Evolutionary conservation across 257 asterid genomes (phyloP).

Genomic region (Cruciata laevipes): DNA sequence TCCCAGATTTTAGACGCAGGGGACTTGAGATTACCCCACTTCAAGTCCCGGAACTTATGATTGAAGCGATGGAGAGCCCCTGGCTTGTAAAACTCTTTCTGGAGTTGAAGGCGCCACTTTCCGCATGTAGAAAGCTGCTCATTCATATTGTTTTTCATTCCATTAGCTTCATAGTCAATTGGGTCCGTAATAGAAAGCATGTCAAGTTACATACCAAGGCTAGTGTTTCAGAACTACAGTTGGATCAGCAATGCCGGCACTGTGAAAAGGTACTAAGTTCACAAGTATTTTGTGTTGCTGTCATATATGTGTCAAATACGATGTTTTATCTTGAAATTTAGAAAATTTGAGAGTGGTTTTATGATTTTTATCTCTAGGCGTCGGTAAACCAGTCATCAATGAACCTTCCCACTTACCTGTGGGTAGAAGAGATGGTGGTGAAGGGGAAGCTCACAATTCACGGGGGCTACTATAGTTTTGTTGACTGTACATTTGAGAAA

Average conservation of each 20-base stretch:
- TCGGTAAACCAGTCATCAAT: conserved; percentile 67
- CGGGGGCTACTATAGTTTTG: conserved; percentile 93
- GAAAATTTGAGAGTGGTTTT: neutral
- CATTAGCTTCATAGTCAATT: conserved; percentile 76
- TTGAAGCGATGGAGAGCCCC: too few species aligned
- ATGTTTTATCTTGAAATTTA: neutral
- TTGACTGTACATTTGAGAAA: conserved; percentile 79
- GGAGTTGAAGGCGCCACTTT: too few species aligned
- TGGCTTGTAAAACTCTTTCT: too few species aligned
- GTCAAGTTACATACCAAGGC: conserved; percentile 65
- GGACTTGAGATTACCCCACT: too few species aligned
- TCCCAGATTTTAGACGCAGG: too few species aligned
- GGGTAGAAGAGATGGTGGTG: conserved; percentile 69
- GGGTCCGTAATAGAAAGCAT: conserved; percentile 65
- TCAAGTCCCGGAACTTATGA: too few species aligned
- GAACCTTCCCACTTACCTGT: conserved; percentile 73
- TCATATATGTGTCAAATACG: neutral
- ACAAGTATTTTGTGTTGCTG: neutral
- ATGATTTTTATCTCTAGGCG: conserved; percentile 34
- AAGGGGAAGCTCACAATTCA: conserved; percentile 58
- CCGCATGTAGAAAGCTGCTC: conserved; percentile 16
- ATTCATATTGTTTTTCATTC: conserved; percentile 17
- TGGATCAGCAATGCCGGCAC: conserved; percentile 91
- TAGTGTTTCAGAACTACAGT: conserved; percentile 63
- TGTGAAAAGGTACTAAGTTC: conserved; percentile 68